phyloP scores from a whole-genome alignment of 176 grass and related monocot species.

The Carex kokanica region DNA sequence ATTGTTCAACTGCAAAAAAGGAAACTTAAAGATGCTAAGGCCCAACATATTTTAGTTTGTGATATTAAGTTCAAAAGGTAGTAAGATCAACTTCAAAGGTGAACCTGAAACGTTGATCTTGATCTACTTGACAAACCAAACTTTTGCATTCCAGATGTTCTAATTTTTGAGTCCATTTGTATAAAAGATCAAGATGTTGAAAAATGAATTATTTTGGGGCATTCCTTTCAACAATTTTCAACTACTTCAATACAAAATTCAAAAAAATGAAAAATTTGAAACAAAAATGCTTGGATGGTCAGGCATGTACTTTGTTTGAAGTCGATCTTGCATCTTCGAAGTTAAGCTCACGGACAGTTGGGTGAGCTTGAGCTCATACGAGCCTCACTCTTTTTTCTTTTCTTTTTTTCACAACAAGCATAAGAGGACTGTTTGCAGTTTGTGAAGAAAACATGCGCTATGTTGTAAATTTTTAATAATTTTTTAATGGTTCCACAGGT shows the following conservation, averaged over 20 bases:
- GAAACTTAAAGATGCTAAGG: neutral
- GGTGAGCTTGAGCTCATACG: neutral
- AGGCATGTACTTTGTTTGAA: neutral
- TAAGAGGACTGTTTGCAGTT: neutral
- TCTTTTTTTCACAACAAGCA: neutral
- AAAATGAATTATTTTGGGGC: neutral
- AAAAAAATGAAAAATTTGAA: neutral
- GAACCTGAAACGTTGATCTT: neutral
- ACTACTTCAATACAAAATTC: neutral
- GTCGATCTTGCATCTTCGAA: neutral
- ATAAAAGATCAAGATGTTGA: neutral
- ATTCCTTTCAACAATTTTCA: neutral
- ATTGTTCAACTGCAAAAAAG: neutral
- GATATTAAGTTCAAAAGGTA: neutral
- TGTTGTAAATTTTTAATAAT: neutral
- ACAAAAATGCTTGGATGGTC: neutral
- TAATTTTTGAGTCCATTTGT: neutral
- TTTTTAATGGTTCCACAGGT: slow-evolving; percentile 35
- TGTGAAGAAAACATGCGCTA: neutral
- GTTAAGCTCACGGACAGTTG: neutral
- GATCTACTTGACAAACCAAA: neutral
- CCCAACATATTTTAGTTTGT: neutral
- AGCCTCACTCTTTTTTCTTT: neutral
- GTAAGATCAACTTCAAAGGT: neutral
- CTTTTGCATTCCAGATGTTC: neutral